A percentile compares a stretch with the other conserved stretches of the same genome.
Evolutionary conservation across 768 basidiomycete genomes (phyloP).

Genomic region (Gautieria morchelliformis): DNA sequence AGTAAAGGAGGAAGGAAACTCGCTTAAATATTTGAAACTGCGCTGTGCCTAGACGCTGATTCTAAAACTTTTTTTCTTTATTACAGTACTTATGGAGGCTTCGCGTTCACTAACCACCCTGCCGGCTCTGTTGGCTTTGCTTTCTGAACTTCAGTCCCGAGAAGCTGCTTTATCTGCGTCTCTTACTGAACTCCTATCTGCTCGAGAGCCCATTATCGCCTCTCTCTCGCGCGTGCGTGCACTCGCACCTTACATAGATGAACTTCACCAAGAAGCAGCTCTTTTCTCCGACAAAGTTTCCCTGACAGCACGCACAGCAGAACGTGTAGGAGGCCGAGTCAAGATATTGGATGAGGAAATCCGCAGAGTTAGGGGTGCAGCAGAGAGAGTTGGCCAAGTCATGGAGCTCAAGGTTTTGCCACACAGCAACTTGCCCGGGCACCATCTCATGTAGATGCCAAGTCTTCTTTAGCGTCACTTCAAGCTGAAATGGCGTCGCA

Average conservation of each 20-base stretch:
- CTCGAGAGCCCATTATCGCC: constrained; percentile 51
- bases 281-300: constrained; percentile 50
- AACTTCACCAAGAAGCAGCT: constrained; percentile 47
- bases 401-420: constrained; percentile 82
- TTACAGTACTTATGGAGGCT: not conserved
- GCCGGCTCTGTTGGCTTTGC: constrained; percentile 61
- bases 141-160: constrained; percentile 66
- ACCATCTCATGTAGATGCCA: constrained; percentile 22
- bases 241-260: constrained; percentile 53
- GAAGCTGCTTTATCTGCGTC: constrained; percentile 69
- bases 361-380: constrained; percentile 77
- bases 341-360: constrained; percentile 88
- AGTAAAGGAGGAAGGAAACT: constrained; percentile 2
- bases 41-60: not conserved
- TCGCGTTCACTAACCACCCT: constrained; percentile 41
- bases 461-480: constrained; percentile 56
- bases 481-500: constrained; percentile 58
- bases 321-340: constrained; percentile 88
- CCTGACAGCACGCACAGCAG: constrained; percentile 67
- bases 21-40: not conserved
- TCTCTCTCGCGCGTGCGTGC: constrained; percentile 54
- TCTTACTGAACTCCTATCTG: constrained; percentile 60
- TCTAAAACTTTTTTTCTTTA: not conserved
- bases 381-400: constrained; percentile 86
- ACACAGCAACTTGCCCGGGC: not conserved